A percentile compares a stretch with the other conserved stretches of the same genome.
Conservation (phyloP, 352 stramenopile genomes). For the Halophytophthora batemanensis region DNA sequence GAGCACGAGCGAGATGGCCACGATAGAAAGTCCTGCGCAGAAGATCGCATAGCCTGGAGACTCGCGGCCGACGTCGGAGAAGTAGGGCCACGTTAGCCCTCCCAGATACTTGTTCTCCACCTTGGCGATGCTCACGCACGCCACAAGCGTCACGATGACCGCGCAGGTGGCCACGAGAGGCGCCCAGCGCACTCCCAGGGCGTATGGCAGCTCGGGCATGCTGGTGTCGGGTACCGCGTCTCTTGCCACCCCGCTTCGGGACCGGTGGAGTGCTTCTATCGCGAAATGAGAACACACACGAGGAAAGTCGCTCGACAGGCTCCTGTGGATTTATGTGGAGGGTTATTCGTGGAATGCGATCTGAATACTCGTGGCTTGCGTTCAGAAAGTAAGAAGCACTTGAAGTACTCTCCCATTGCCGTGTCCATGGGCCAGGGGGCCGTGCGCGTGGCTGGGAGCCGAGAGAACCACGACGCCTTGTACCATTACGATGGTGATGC, state of each 20-base stretch:
- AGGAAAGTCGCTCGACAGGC: too few species aligned
- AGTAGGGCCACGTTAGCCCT: conserved; percentile 48
- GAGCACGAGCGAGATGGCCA: conserved; percentile 30
- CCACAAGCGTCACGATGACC: conserved; percentile 35
- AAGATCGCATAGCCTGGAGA: conserved; percentile 40
- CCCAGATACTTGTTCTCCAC: conserved; percentile 38
- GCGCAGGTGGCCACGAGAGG: conserved; percentile 30
- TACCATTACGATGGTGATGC: too few species aligned
- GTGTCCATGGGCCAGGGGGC: too few species aligned
- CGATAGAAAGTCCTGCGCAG: conserved; percentile 24
- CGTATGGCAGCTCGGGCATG: conserved; percentile 5
- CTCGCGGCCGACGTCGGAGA: conserved; percentile 49
- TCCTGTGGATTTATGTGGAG: too few species aligned
- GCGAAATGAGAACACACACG: too few species aligned
- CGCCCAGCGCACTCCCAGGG: conserved; percentile 16
- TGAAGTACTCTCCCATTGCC: too few species aligned
- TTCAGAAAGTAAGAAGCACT: too few species aligned
- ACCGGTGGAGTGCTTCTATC: too few species aligned
- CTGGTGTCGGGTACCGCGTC: neutral
- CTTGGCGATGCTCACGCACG: conserved; percentile 42
- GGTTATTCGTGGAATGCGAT: too few species aligned
- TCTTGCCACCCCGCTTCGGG: neutral
- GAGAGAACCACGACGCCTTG: too few species aligned
- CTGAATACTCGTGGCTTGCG: too few species aligned
- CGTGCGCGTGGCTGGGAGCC: too few species aligned